These are phyloP conservation scores for Conringia planisiliqua DNA, from an alignment of 345 rosid species.

Conservation along the genomic window DNA sequence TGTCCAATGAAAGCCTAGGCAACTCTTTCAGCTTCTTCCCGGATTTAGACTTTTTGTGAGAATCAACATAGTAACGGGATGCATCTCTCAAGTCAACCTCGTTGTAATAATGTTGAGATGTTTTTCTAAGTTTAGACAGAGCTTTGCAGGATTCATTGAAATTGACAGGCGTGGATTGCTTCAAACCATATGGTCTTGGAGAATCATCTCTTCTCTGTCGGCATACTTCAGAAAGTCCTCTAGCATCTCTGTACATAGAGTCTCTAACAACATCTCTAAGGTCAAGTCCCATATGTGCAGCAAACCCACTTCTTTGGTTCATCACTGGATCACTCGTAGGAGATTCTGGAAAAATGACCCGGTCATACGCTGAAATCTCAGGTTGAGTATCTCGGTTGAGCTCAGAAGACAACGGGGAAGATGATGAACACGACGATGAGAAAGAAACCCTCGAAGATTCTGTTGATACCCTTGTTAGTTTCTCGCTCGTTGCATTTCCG, in stretches of 20 bases:
- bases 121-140: conserved; percentile 57
- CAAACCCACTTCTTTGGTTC: conserved; percentile 45
- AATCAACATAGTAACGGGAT: conserved; percentile 62
- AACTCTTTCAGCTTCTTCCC: conserved; percentile 59
- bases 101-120: conserved; percentile 50
- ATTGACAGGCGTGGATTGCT: conserved; percentile 52
- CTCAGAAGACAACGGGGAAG: conserved; percentile 69
- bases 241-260: conserved; percentile 80
- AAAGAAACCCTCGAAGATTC: conserved; percentile 79
- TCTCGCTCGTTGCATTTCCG: conserved; percentile 41
- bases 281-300: conserved; percentile 51
- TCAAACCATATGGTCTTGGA: conserved; percentile 54
- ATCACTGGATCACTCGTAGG: conserved; percentile 51
- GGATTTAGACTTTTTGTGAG: conserved; percentile 57
- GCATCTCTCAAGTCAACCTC: conserved; percentile 52
- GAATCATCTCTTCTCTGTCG: conserved; percentile 60
- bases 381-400: conserved; percentile 47
- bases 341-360: conserved; percentile 55
- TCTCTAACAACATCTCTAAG: conserved; percentile 86
- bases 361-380: conserved; percentile 51
- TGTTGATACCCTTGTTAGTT: conserved; percentile 53
- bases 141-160: conserved; percentile 64
- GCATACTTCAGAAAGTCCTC: conserved; percentile 51
- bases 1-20: conserved; percentile 71
- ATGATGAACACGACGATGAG: conserved; percentile 88